Conservation (phyloP, 192 early-diverging fungal genomes). For the Rhizophagus prolifer region DNA sequence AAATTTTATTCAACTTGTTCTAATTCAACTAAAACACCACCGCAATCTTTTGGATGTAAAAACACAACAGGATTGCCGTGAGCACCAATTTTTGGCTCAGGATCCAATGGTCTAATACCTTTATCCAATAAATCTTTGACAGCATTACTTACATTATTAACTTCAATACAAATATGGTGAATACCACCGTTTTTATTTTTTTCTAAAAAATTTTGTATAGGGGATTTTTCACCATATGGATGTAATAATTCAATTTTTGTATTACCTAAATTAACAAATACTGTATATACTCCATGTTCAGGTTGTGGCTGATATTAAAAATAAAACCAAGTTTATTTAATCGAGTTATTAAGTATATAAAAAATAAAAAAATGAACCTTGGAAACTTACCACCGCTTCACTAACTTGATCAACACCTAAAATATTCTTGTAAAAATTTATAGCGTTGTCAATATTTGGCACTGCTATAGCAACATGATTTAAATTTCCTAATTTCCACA, state of each 20-base stretch:
- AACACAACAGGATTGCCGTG: constrained; percentile 80
- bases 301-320: constrained; percentile 54
- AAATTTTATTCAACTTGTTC: constrained; percentile 43
- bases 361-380: not conserved
- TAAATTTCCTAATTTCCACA: constrained; percentile 72
- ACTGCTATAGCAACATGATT: constrained; percentile 86
- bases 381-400: constrained; percentile 56
- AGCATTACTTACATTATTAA: constrained; percentile 64
- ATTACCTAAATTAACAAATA: constrained; percentile 83
- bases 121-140: constrained; percentile 63
- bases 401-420: constrained; percentile 66
- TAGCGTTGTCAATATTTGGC: constrained; percentile 69
- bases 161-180: constrained; percentile 83
- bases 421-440: constrained; percentile 68
- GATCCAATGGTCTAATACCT: constrained; percentile 63
- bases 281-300: constrained; percentile 84
- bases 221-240: constrained; percentile 71
- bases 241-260: constrained; percentile 84
- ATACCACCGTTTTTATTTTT: constrained; percentile 82
- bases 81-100: constrained; percentile 79
- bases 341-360: not conserved
- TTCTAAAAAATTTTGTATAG: constrained; percentile 74
- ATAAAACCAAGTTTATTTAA: not conserved
- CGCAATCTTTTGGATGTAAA: constrained; percentile 81
- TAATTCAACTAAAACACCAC: constrained; percentile 77